A percentile compares a stretch with the other conserved stretches of the same genome.
Evolutionary conservation across 768 basidiomycete genomes (phyloP).

Genomic region (Rhodotorula graminis): DNA sequence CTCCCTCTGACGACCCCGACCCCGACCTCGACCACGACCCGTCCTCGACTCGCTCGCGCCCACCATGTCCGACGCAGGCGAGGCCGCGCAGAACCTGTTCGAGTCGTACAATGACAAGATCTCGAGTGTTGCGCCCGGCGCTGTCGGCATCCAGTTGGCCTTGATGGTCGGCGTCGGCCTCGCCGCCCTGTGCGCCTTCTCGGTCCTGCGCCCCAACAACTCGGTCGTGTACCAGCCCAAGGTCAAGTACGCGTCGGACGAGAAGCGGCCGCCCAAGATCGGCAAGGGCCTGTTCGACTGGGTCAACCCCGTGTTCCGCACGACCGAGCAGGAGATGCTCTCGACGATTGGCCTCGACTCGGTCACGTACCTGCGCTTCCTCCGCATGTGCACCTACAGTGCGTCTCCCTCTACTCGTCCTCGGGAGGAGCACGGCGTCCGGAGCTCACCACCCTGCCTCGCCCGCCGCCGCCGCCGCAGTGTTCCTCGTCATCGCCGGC

Average conservation of each 20-base stretch:
- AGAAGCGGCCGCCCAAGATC: conserved; percentile 57
- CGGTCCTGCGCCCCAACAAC: conserved; percentile 79
- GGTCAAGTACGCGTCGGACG: conserved; percentile 45
- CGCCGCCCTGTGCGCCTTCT: conserved; percentile 57
- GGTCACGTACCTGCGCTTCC: conserved; percentile 84
- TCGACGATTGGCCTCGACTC: conserved; percentile 89
- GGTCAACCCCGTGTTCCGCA: conserved; percentile 46
- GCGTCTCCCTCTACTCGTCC: not conserved
- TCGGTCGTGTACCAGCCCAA: conserved; percentile 40
- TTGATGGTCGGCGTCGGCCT: conserved; percentile 29
- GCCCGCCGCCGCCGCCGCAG: not conserved
- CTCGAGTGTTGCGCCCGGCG: conserved; percentile 3
- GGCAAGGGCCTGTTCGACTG: conserved; percentile 79
- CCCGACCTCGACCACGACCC: not conserved
- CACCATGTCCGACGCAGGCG: conserved; percentile 4
- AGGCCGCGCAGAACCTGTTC: conserved; percentile 12
- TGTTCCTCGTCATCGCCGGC: conserved; percentile 60
- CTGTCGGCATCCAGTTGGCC: conserved; percentile 36
- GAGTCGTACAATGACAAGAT: conserved; percentile 12
- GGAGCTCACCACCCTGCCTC: not conserved
- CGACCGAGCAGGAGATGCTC: conserved; percentile 39
- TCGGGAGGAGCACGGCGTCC: too few species aligned
- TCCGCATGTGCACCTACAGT: conserved; percentile 56
- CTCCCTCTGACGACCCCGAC: too few species aligned
- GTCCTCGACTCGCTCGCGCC: not conserved